Evolutionary conservation across 75 land plant species (phyloP).

Genomic region (Pinus tabuliformis): DNA sequence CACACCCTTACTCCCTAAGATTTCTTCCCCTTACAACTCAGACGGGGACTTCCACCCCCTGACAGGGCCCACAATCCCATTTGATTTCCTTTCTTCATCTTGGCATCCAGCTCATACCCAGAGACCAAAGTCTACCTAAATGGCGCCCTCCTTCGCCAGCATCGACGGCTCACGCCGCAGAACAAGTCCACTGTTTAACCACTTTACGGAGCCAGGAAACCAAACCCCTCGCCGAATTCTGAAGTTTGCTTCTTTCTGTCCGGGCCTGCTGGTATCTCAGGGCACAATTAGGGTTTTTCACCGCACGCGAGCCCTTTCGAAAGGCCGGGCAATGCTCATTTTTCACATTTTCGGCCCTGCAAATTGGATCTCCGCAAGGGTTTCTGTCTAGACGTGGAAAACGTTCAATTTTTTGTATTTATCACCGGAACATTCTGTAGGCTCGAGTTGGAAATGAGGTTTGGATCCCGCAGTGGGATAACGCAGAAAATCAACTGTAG

Average conservation of each 20-base stretch:
- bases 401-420: neutral
- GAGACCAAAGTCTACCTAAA: neutral
- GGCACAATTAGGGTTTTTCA: neutral
- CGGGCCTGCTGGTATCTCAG: neutral
- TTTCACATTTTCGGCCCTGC: too few relatives aligned
- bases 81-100: slow-evolving; percentile 1
- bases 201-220: neutral
- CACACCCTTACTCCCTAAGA: too few relatives aligned
- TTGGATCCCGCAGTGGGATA: neutral
- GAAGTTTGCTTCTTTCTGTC: neutral
- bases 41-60: neutral
- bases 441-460: neutral
- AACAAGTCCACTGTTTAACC: neutral
- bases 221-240: neutral
- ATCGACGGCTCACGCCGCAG: neutral
- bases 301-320: neutral
- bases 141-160: neutral
- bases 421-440: neutral
- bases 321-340: neutral
- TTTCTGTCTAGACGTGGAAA: neutral
- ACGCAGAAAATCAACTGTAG: too few relatives aligned
- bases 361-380: neutral
- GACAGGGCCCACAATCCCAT: neutral
- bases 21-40: too few relatives aligned
- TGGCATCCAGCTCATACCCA: slow-evolving; percentile 6